A percentile compares a stretch with the other conserved stretches of the same genome.
These are phyloP conservation scores for Zygosaccharomyces sapae DNA, from an alignment of 1,139 yeast genomes.

Conservation along the genomic window DNA sequence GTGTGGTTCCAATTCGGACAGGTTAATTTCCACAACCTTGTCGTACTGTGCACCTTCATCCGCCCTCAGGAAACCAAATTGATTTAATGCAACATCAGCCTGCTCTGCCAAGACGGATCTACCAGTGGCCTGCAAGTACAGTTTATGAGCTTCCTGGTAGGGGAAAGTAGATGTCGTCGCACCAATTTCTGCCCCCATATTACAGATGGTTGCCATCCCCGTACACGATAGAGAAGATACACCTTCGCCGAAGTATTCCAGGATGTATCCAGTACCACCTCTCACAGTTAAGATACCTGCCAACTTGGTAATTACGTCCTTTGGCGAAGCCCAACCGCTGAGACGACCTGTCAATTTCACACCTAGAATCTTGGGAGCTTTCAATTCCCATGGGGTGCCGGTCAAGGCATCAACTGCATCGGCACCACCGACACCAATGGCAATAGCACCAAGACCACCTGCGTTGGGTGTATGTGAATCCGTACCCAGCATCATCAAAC, in stretches of 20 bases:
- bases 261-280: conserved; percentile 96
- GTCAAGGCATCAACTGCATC: conserved; percentile 97
- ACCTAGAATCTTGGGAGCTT: conserved; percentile 91
- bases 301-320: conserved; percentile 85
- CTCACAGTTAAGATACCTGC: conserved; percentile 90
- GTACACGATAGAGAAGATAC: conserved; percentile 82
- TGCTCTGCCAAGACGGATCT: conserved; percentile 77
- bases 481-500: conserved; percentile 93
- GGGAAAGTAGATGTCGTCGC: conserved; percentile 98
- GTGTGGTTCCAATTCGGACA: conserved; percentile 75
- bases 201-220: conserved; percentile 99
- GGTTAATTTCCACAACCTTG: conserved; percentile 72
- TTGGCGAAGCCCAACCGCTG: conserved; percentile 92
- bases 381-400: conserved; percentile 98
- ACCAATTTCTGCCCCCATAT: conserved; percentile 99
- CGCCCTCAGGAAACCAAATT: conserved; percentile 63
- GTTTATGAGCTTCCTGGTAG: conserved; percentile 78
- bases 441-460: conserved; percentile 95
- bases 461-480: conserved; percentile 98
- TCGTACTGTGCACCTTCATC: conserved; percentile 84
- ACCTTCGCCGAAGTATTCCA: conserved; percentile 95
- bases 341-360: conserved; percentile 83
- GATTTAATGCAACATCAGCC: conserved; percentile 61
- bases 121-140: conserved; percentile 75
- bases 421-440: conserved; percentile 99